Conservation (phyloP, 306 rosid genomes). For the Albizia julibrissin region DNA sequence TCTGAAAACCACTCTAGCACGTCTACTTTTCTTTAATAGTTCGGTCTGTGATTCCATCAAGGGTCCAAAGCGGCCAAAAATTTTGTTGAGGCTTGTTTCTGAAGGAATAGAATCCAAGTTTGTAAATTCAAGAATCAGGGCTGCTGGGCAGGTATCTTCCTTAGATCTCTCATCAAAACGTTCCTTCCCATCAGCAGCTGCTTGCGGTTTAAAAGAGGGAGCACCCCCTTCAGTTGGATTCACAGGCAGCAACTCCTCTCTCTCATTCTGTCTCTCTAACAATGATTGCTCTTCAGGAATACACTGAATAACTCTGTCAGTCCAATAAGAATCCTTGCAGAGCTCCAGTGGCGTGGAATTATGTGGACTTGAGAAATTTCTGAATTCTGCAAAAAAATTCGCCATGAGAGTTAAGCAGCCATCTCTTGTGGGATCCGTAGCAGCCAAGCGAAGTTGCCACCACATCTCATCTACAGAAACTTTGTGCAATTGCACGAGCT, state of each 20-base stretch:
- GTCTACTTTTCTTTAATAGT: slow-evolving; percentile 58
- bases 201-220: not conserved
- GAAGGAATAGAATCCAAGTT: slow-evolving; percentile 65
- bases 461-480: slow-evolving; percentile 47
- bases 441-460: slow-evolving; percentile 53
- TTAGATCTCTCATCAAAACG: slow-evolving; percentile 36
- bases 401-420: slow-evolving; percentile 29
- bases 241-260: slow-evolving; percentile 21
- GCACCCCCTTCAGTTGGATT: slow-evolving; percentile 7
- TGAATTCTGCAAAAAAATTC: slow-evolving; percentile 51
- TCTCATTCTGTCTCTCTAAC: slow-evolving; percentile 37
- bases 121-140: slow-evolving; percentile 70
- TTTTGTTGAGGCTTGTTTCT: slow-evolving; percentile 53
- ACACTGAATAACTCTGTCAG: slow-evolving; percentile 61
- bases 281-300: slow-evolving; percentile 46
- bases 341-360: slow-evolving; percentile 36
- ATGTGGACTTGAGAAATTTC: slow-evolving; percentile 39
- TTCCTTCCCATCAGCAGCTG: slow-evolving; percentile 1
- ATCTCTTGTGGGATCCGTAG: slow-evolving; percentile 46
- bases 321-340: slow-evolving; percentile 62
- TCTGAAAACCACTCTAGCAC: slow-evolving; percentile 74
- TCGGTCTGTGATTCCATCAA: slow-evolving; percentile 68
- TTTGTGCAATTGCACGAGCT: slow-evolving; percentile 25
- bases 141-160: slow-evolving; percentile 51
- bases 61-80: slow-evolving; percentile 60